Base-by-base conservation (phyloP, 2,329 filamentous ascomycete genomes). In the Lachnellula occidentalis region DNA sequence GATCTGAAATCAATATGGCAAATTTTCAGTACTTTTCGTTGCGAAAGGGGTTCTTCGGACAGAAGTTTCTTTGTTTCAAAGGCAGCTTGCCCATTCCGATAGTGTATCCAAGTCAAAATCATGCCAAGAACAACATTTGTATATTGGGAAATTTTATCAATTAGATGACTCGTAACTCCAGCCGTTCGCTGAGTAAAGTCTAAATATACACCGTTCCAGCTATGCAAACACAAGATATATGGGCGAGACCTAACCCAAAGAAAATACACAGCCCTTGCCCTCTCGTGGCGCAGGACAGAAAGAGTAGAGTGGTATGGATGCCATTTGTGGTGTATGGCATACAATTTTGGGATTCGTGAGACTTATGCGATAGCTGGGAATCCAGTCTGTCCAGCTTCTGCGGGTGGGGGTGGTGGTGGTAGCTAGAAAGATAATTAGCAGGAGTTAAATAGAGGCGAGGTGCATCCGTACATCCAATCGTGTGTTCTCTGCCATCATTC, bases 401-500 rank as follows among this genome's bases (percentile, higher is more conserved):
- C 61, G 15, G 66, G 65, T 43, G 66, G 64, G 14, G 64, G 61
- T 54, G 66, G 65, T 56, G 61, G 62, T 56, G 63, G 64, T 59
- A 66, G 54, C 63, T 66, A 15, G 17, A 42, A 22, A 50, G 14
- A 24, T 43, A 19, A 37, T 64, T 49, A 57, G 54, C 43, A 22
- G 11, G n/a, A 17, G 14, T 19, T 6, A 11, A n/a, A 19, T 27
- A 47, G 11, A 12, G 19, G 15, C 15, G 12, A 43, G n/a, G 15
- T 15, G 15, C 15, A 17, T 11, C 24, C 76, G 64, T 66, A 86
- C 84, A 75, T 96, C 90, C 65, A 95, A 76, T 75, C 87, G 87
- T 61, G 90, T 95, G 71, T 86, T 87, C 60, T 91, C 88, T 36
- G 92, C 89, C 82, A 96, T 88, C 87, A 96, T 91, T 72, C 92